phyloP scores from a whole-genome alignment of 164 flowering plant species.

The Platanus orientalis region DNA sequence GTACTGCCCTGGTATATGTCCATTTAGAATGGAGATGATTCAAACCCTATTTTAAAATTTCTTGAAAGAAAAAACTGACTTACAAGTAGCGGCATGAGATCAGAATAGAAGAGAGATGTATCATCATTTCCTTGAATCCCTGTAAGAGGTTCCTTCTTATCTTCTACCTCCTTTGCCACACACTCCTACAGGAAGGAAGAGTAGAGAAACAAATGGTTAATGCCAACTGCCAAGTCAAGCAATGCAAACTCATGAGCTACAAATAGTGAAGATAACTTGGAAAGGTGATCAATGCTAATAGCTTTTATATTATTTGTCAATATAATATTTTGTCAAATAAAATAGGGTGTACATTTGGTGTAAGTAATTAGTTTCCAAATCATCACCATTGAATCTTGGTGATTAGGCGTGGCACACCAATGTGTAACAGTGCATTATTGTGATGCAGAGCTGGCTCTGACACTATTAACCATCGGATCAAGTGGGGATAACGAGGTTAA shows the following conservation, averaged over 20 bases:
- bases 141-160: conserved; percentile 24
- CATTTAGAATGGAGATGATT: too few relatives aligned
- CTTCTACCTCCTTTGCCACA: conserved; percentile 78
- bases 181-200: conserved; percentile 41
- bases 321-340: background rate
- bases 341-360: too few relatives aligned
- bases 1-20: too few relatives aligned
- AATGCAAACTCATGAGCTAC: background rate
- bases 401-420: too few relatives aligned
- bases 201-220: background rate
- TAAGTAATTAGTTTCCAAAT: background rate
- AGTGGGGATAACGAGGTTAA: too few relatives aligned
- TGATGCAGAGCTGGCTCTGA: too few relatives aligned
- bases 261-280: background rate
- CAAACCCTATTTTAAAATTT: too few relatives aligned
- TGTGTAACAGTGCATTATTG: too few relatives aligned
- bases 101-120: conserved; percentile 81
- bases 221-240: background rate
- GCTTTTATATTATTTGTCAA: background rate
- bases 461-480: too few relatives aligned
- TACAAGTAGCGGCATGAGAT: conserved; percentile 96
- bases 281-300: background rate
- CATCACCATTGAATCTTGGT: background rate
- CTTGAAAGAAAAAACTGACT: conserved; percentile 14
- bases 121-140: conserved; percentile 48